phyloP scores from a whole-genome alignment of 1,139 yeast species.

The Candida sanyaensis region DNA sequence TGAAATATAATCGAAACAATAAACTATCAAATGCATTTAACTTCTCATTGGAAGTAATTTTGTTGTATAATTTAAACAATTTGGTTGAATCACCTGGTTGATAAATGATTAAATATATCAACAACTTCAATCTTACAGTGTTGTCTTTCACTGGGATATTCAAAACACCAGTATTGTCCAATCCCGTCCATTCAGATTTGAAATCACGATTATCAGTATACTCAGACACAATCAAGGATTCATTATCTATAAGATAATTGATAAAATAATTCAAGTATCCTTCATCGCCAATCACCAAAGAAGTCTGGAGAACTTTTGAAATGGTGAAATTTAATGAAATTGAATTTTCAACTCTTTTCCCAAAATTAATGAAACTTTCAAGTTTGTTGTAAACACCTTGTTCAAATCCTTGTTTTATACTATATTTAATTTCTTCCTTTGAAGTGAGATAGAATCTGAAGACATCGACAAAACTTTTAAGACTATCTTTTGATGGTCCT shows the following conservation, averaged over 20 bases:
- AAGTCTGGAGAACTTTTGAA: slow-evolving; percentile 34
- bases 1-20: slow-evolving; percentile 26
- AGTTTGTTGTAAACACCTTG: slow-evolving; percentile 60
- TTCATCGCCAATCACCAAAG: slow-evolving; percentile 38
- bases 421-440: slow-evolving; percentile 50
- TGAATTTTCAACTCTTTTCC: slow-evolving; percentile 40
- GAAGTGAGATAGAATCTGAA: slow-evolving; percentile 54
- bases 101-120: slow-evolving; percentile 28
- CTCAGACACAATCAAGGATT: slow-evolving; percentile 13
- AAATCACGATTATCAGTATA: slow-evolving; percentile 52
- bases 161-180: slow-evolving; percentile 16
- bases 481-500: slow-evolving; percentile 32
- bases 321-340: slow-evolving; percentile 34
- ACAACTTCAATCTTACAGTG: slow-evolving; percentile 19
- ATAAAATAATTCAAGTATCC: slow-evolving; percentile 31
- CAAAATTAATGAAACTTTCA: slow-evolving; percentile 59
- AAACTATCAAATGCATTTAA: slow-evolving; percentile 23
- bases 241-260: slow-evolving; percentile 15
- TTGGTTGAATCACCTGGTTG: slow-evolving; percentile 17
- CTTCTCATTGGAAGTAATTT: slow-evolving; percentile 20
- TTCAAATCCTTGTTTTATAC: slow-evolving; percentile 52
- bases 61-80: slow-evolving; percentile 28
- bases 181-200: slow-evolving; percentile 50
- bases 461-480: slow-evolving; percentile 29
- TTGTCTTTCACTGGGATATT: slow-evolving; percentile 13